A percentile compares a stretch with the other conserved stretches of the same genome.
Evolutionary conservation across 2,329 filamentous ascomycete species (phyloP).

Genomic region (Stemphylium lycopersici): DNA sequence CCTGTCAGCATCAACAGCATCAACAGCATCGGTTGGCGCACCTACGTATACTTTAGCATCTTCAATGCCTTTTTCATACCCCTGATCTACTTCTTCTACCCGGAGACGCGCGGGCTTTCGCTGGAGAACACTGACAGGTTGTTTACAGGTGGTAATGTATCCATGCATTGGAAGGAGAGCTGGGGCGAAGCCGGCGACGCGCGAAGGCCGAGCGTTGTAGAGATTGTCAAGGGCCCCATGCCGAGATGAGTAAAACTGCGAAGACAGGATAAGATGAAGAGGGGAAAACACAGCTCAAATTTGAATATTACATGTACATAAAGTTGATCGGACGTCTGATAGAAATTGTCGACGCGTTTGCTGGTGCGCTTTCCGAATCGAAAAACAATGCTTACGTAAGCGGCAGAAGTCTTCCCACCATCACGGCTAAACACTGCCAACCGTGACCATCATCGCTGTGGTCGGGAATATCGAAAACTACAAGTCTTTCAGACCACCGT

Average conservation of each 20-base stretch:
- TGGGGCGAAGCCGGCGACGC: conserved; percentile 6
- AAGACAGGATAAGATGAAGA: not conserved
- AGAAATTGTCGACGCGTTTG: not conserved
- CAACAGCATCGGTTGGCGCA: no score
- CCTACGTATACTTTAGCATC: no score
- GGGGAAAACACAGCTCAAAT: not conserved
- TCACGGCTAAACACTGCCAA: not conserved
- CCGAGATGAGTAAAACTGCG: not conserved
- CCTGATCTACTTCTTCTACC: conserved; percentile 57
- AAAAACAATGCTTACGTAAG: not conserved
- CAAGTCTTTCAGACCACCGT: not conserved
- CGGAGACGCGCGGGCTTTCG: conserved; percentile 75
- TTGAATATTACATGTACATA: not conserved
- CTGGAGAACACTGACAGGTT: conserved; percentile 83
- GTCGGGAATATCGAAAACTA: not conserved
- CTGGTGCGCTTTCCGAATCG: not conserved
- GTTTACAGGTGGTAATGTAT: conserved; percentile 71
- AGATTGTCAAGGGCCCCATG: not conserved
- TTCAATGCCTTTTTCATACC: no score
- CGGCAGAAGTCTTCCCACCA: not conserved
- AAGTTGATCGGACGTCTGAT: not conserved
- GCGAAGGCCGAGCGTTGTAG: not conserved
- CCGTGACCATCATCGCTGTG: not conserved
- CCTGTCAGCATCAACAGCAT: not conserved
- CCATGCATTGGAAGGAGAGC: conserved; percentile 6